Base-by-base conservation (phyloP, 2,329 filamentous ascomycete species). In the Monascus ruber region DNA sequence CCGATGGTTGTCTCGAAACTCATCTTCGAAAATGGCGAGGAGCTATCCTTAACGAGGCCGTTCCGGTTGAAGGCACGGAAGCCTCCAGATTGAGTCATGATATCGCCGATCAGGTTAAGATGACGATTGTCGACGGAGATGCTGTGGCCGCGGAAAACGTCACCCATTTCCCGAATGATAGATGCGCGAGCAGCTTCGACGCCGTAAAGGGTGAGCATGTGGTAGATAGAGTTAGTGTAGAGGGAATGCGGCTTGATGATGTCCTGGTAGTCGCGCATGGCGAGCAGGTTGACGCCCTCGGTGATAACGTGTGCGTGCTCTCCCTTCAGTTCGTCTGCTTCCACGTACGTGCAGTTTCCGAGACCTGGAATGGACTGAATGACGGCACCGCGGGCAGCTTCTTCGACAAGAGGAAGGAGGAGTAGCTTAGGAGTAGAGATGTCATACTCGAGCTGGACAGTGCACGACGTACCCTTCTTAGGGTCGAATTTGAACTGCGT, bases 1-100 rank as follows among this genome's bases (percentile, higher is more conserved):
- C 83, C 81, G 31, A 96, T 76, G 2, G 91, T 98, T 4, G 91
- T 98, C 74, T 98, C 91, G 67, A 96, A 98, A 62, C 85, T 94
- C 89, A 96, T 96, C 74, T 96, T 96, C 65, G 91, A 89, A 52
- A 98, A 89, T 0, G 91, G 87, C 49, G 81, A 88, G 26, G 89
- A 81, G 54, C 85, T 88, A 47, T 84, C 80, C 56, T 79, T 80
- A 44, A 69, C 63, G 32, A 98, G 70, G 1, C 89, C 91, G 57
- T 85, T 93, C 36, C 91, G 83, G 65, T 85, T 94, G 68, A 98
- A 98, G 1, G 91, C 81, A 35, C 80, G 83, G 67, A 93, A 98
- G 1, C 78, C 80, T 48, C 91, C 91, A 43, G 80, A 81, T 38
- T 89, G 77, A n/a, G 91, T 98, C 91, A 98, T 98, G 62, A 86